Conservation (phyloP, 768 basidiomycete species). For the Heimioporus sp. region DNA sequence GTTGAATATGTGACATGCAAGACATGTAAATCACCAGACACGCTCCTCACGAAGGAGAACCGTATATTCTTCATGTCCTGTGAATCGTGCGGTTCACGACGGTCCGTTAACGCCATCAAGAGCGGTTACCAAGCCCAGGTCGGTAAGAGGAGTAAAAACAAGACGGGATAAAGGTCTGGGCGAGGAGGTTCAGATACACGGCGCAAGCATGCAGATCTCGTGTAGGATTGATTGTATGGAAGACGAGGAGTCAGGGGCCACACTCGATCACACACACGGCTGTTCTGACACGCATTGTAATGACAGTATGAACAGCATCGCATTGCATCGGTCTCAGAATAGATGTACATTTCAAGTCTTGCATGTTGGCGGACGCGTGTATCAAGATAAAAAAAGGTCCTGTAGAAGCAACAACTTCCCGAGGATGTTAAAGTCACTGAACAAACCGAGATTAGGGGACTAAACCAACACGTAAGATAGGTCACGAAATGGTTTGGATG, state of each 20-base stretch:
- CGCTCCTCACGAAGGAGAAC: constrained; percentile 94
- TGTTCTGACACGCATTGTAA: constrained; percentile 8
- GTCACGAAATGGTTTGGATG: background rate
- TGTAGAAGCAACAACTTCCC: background rate
- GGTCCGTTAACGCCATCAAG: constrained; percentile 96
- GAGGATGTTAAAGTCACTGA: background rate
- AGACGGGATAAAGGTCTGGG: constrained; percentile 53
- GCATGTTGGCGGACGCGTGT: constrained; percentile 1
- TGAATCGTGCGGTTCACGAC: constrained; percentile 85
- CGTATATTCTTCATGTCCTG: constrained; percentile 98
- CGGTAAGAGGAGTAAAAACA: constrained; percentile 83
- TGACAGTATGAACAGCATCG: constrained; percentile 6
- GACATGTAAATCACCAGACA: constrained; percentile 99
- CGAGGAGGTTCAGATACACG: constrained; percentile 18
- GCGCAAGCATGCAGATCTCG: background rate
- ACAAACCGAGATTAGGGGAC: constrained; percentile 15
- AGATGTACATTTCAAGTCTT: constrained; percentile 17
- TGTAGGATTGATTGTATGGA: constrained; percentile 2
- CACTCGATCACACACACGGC: background rate
- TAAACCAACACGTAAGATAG: constrained; percentile 19
- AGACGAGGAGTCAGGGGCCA: background rate
- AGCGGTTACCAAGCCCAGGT: constrained; percentile 98
- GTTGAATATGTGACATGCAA: constrained; percentile 99
- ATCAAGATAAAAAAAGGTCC: constrained; percentile 7
- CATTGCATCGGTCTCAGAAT: constrained; percentile 23